Base-by-base conservation (phyloP, 1,139 yeast genomes). In the Blastobotrys serpentis region DNA sequence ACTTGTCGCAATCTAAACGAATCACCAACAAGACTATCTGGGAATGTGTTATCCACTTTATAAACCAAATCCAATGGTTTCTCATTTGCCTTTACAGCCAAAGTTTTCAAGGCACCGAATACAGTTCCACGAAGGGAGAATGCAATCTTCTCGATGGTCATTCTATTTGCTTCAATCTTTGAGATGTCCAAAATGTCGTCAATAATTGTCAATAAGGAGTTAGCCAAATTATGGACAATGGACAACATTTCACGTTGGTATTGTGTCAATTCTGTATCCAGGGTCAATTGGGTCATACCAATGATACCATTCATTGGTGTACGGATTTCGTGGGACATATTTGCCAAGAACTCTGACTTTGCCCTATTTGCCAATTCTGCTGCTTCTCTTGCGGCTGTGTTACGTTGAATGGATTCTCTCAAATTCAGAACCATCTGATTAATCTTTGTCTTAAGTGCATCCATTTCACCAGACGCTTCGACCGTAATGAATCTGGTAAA, bases 391-490 rank as follows among this genome's bases (percentile, higher is more conserved):
- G 96, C 96, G 6, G 92, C 94, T 0, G 96, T 86, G 63, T 86
- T 87, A 67, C 95, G 80, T 68, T 87, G 95, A 66, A 87, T 86
- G 1, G 94, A 84, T 64, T 87, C 96, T 66, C 95, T 78, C 61
- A 87, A 74, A 63, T 86, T 86, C 56, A 85, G 76, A 64, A 87
- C 95, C 96, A 87, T 87, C 73, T 86, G 95, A 68, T 87, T 87
- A 64, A 87, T 87, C 66, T 87, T 87, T 0, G 95, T 86, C 66
- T 87, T 87, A 63, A 87, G 76, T 0, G 95, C 95, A 67, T 86
- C 95, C 95, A 87, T 87, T 72, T 87, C 96, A 66, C 96, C 96
- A 46, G 84, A 77, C 1, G 95, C 95, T 63, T 87, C 96, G 53
- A 87, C 95, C 0, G 96, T 87, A 57, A 87, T 87, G 62, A 87